Conservation (phyloP, 768 basidiomycete species). For the Tricholoma sp. region DNA sequence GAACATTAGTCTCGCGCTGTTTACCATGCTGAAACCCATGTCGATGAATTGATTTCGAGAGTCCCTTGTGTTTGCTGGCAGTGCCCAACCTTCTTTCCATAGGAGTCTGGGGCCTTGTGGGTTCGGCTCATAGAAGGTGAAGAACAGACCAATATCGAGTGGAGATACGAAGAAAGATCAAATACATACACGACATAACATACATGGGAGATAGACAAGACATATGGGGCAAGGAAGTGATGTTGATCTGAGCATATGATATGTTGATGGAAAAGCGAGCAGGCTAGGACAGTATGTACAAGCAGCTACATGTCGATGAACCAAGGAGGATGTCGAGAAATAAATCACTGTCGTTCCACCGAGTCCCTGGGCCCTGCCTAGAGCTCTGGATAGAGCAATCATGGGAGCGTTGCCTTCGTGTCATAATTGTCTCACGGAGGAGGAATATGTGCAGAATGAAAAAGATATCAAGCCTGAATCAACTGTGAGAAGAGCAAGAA, state of each 20-base stretch:
- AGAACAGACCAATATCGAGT: background rate
- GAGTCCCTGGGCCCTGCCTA: background rate
- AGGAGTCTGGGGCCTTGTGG: background rate
- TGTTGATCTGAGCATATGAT: background rate
- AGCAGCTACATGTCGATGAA: background rate
- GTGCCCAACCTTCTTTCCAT: background rate
- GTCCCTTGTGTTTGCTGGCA: background rate
- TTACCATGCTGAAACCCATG: background rate
- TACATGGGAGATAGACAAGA: background rate
- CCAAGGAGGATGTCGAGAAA: background rate
- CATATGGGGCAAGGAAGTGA: background rate
- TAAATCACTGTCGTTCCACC: background rate
- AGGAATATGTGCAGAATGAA: background rate
- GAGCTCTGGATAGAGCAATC: background rate
- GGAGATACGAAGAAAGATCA: background rate
- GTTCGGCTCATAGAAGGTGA: no score
- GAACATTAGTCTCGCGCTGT: background rate
- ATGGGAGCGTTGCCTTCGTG: background rate
- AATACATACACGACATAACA: no score
- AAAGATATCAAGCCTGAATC: no score
- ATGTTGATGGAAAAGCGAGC: background rate
- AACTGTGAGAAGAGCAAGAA: constrained; percentile 1
- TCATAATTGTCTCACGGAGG: background rate
- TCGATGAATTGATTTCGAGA: background rate
- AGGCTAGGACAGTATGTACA: background rate